Percentiles rank a stretch among this genome's conserved stretches.
phyloP scores from a whole-genome alignment of 257 asterid genomes.

The Primulina eburnea region DNA sequence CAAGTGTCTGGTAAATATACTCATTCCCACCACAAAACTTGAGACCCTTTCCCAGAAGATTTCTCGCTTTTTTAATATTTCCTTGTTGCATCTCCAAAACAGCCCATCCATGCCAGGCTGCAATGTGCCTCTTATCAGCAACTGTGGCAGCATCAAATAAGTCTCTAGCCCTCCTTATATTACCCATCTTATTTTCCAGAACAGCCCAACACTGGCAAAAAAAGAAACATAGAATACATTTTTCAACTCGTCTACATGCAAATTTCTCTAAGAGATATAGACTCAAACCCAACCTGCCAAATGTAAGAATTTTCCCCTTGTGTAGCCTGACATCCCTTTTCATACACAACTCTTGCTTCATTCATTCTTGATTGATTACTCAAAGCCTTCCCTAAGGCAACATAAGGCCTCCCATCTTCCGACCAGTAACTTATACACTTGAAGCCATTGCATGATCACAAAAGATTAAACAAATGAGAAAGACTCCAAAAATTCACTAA shows the following conservation, averaged over 20 bases:
- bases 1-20: slow-evolving; percentile 88
- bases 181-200: slow-evolving; percentile 82
- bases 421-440: slow-evolving; percentile 94
- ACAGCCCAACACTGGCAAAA: slow-evolving; percentile 91
- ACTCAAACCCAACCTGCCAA: slow-evolving; percentile 74
- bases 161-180: slow-evolving; percentile 75
- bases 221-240: neutral
- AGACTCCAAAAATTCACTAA: neutral
- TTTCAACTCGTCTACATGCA: neutral
- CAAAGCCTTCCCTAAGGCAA: slow-evolving; percentile 71
- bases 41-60: slow-evolving; percentile 87
- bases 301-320: slow-evolving; percentile 96
- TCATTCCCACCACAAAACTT: slow-evolving; percentile 90
- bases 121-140: slow-evolving; percentile 84
- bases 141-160: slow-evolving; percentile 94
- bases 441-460: slow-evolving; percentile 25
- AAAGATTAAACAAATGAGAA: slow-evolving; percentile 16
- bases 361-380: slow-evolving; percentile 64
- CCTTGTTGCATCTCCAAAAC: slow-evolving; percentile 86
- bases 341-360: slow-evolving; percentile 88
- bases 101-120: slow-evolving; percentile 99
- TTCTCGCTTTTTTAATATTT: slow-evolving; percentile 73
- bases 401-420: slow-evolving; percentile 96
- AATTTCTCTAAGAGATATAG: neutral
- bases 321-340: slow-evolving; percentile 95